These are phyloP conservation scores for Trichoderma semiorbis DNA, from an alignment of 2,329 filamentous ascomycete species.

Conservation along the genomic window DNA sequence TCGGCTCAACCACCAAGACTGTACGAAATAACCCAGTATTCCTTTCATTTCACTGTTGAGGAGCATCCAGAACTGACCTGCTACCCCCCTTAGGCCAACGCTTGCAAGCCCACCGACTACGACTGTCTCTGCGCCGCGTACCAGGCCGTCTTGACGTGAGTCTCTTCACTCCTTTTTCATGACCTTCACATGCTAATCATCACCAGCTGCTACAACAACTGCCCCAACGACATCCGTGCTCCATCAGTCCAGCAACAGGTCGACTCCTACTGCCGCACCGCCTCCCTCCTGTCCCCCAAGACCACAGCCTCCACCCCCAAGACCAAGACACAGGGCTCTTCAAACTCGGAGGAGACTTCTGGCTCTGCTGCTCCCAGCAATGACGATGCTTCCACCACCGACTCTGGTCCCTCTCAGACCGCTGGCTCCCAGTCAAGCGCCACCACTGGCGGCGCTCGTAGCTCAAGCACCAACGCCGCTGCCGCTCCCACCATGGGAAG, in stretches of 20 bases:
- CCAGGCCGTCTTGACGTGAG: slow-evolving; percentile 45
- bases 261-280: slow-evolving; percentile 44
- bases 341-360: slow-evolving; percentile 20
- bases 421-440: slow-evolving; percentile 22
- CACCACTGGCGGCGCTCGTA: background rate
- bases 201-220: slow-evolving; percentile 54
- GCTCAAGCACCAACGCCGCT: slow-evolving; percentile 23
- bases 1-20: slow-evolving; percentile 39
- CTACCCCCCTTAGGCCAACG: slow-evolving; percentile 28
- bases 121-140: slow-evolving; percentile 46
- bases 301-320: slow-evolving; percentile 28
- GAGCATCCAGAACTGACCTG: background rate
- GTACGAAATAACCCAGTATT: slow-evolving; percentile 21
- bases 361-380: slow-evolving; percentile 24
- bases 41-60: background rate
- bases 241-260: slow-evolving; percentile 36
- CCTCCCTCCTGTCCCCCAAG: slow-evolving; percentile 40
- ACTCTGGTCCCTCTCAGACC: background rate
- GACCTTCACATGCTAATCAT: slow-evolving; percentile 10
- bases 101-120: slow-evolving; percentile 42
- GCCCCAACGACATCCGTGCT: slow-evolving; percentile 46
- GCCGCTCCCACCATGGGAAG: slow-evolving; percentile 32
- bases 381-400: slow-evolving; percentile 23
- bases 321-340: slow-evolving; percentile 23
- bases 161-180: slow-evolving; percentile 5